phyloP scores from a whole-genome alignment of 1,284 basidiomycete genomes.

The Irpex sp. region DNA sequence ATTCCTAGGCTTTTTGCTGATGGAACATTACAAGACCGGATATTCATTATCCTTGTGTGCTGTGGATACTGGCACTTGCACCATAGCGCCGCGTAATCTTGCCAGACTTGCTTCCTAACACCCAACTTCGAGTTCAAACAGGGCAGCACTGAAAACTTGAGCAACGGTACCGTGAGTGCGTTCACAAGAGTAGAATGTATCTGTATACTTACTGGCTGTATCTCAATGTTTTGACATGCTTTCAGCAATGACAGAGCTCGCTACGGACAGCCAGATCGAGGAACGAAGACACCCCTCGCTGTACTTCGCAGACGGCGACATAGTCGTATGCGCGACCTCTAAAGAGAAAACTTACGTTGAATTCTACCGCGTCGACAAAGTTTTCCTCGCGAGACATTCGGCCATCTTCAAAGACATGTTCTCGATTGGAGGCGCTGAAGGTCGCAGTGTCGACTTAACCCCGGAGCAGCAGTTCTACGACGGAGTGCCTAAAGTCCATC shows the following conservation, averaged over 20 bases:
- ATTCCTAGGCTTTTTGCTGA: too few relatives aligned
- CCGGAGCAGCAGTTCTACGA: slow-evolving; percentile 2
- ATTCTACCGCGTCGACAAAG: slow-evolving; percentile 10
- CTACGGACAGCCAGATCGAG: neutral
- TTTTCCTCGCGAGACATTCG: slow-evolving; percentile 9
- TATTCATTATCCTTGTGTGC: too few relatives aligned
- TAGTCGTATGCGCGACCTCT: slow-evolving; percentile 2
- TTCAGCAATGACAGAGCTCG: neutral
- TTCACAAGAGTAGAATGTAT: neutral
- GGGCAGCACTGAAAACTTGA: too few relatives aligned
- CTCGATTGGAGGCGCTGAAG: neutral
- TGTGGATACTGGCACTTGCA: too few relatives aligned
- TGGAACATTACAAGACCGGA: too few relatives aligned
- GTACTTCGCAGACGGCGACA: slow-evolving; percentile 10
- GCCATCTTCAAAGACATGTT: slow-evolving; percentile 8
- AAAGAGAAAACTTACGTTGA: neutral
- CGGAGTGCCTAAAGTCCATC: slow-evolving; percentile 4
- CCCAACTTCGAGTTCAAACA: too few relatives aligned
- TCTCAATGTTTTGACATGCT: neutral
- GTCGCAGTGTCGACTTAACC: neutral
- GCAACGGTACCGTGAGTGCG: too few relatives aligned
- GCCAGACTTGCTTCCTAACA: too few relatives aligned
- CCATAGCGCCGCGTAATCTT: too few relatives aligned
- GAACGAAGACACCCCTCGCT: slow-evolving; percentile 1
- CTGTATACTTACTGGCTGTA: neutral